Evolutionary conservation across 169 alveolate species (phyloP), one percentile per base, ranked within the genome.

Genomic region (Besnoitia besnoiti): DNA sequence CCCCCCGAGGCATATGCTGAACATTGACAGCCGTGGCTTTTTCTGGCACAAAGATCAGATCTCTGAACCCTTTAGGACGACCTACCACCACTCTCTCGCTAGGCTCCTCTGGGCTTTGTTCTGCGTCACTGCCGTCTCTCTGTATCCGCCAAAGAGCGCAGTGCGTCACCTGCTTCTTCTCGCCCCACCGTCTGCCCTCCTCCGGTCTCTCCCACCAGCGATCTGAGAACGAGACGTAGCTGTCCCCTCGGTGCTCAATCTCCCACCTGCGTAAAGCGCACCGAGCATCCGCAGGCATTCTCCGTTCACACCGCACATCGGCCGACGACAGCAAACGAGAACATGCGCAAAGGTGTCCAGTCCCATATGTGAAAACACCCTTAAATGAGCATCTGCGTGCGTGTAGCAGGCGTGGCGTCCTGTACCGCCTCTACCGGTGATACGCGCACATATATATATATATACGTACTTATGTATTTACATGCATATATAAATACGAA

Each of bases 191-290:
- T 1, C n/a, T 40, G 37, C 59, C 61, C 24, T 77, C 61, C 87
- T 77, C 61, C 7, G 87, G 87, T 35, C 59, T 2, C 49, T 21
- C 21, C 87, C 87, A 77, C 87, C 87, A 77, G 61, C 87, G 87
- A 39, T 77, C 87, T 16, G 87, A 39, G 55, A 77, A 77, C 19
- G 87, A 42, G 30, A 44, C 55, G 59, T 77, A 77, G 40, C 59
- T 24, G 61, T 42, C 87, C 59, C 40, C 87, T 40, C 87, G 19
- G 59, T 77, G 87, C 87, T 77, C 87, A 21, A 77, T 35, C 21
- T 77, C 87, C 87, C 87, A 77, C 55, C 87, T 77, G 37, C 14
- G 33, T 8, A 30, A 24, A 30, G 24, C 67, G 24, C n/a, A 51
- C 14, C 62, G 19, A 50, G 62, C 30, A 50, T 10, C 62, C 19